Percentiles rank a stretch among this genome's conserved stretches.
These are phyloP conservation scores for Alopecurus myosuroides DNA, from an alignment of 176 grass and related monocot genomes.

Conservation along the genomic window DNA sequence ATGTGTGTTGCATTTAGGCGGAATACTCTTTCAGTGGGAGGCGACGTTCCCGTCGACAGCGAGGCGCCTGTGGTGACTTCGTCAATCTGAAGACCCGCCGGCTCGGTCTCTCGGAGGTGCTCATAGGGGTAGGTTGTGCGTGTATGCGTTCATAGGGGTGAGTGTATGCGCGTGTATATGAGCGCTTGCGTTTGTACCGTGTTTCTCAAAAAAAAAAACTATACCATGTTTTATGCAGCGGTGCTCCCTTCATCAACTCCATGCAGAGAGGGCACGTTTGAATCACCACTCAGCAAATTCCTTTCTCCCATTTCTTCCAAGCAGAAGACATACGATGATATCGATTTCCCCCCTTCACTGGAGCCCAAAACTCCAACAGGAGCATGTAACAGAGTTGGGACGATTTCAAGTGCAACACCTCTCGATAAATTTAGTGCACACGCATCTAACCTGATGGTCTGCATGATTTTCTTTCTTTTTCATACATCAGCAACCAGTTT, in stretches of 20 bases:
- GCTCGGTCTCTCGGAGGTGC: too few relatives aligned
- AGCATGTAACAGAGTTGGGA: slow-evolving; percentile 20
- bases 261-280: slow-evolving; percentile 46
- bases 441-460: slow-evolving; percentile 63
- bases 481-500: not conserved
- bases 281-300: slow-evolving; percentile 55
- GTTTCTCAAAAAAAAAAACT: too few relatives aligned
- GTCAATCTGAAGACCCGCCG: too few relatives aligned
- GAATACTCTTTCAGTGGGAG: too few relatives aligned
- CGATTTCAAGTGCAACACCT: slow-evolving; percentile 43
- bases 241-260: slow-evolving; percentile 30
- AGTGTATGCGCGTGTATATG: too few relatives aligned
- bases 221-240: slow-evolving; percentile 20
- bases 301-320: slow-evolving; percentile 64
- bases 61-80: too few relatives aligned
- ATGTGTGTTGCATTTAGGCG: too few relatives aligned
- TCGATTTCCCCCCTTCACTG: not conserved
- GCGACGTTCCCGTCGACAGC: too few relatives aligned
- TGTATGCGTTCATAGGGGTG: too few relatives aligned
- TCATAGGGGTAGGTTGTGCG: too few relatives aligned
- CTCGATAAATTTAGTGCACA: slow-evolving; percentile 59
- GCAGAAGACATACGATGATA: slow-evolving; percentile 15
- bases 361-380: slow-evolving; percentile 47
- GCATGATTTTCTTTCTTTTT: not conserved
- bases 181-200: too few relatives aligned